Percentiles rank a stretch among this genome's conserved stretches.
phyloP scores from a whole-genome alignment of 2,329 filamentous ascomycete species.

The Aspergillus sp. region DNA sequence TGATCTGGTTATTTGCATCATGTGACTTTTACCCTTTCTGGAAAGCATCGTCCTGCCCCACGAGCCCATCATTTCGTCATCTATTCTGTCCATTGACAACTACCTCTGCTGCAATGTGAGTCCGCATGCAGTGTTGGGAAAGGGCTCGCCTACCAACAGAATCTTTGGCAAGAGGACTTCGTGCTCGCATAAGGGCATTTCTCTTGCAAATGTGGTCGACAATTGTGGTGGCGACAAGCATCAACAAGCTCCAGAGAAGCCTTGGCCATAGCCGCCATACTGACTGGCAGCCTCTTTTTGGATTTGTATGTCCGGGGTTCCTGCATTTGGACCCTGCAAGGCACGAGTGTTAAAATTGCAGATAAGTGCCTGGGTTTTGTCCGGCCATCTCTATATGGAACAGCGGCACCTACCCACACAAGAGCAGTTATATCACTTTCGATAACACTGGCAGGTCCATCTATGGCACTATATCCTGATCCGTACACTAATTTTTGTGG shows the following conservation, averaged over 20 bases:
- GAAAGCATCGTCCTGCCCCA: background rate
- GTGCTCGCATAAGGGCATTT: background rate
- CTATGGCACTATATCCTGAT: background rate
- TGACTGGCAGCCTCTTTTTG: background rate
- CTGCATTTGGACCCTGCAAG: background rate
- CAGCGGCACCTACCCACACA: background rate
- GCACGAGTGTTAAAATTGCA: background rate
- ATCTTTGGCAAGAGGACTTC: background rate
- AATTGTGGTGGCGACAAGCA: background rate
- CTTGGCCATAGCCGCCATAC: background rate
- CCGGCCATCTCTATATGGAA: background rate
- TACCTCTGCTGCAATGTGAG: background rate
- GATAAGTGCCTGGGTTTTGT: background rate
- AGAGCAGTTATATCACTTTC: background rate
- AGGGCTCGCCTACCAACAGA: background rate
- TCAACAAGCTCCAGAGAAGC: background rate
- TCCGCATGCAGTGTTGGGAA: background rate
- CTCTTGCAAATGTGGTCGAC: background rate
- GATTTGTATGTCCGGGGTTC: background rate
- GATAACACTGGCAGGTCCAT: background rate
- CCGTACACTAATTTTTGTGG: background rate
- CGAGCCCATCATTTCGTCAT: background rate
- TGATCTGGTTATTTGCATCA: conserved; percentile 15
- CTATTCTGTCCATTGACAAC: background rate
- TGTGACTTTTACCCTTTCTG: conserved; percentile 1